Evolutionary conservation across 768 basidiomycete genomes (phyloP).

Genomic region (Suillus subluteus): DNA sequence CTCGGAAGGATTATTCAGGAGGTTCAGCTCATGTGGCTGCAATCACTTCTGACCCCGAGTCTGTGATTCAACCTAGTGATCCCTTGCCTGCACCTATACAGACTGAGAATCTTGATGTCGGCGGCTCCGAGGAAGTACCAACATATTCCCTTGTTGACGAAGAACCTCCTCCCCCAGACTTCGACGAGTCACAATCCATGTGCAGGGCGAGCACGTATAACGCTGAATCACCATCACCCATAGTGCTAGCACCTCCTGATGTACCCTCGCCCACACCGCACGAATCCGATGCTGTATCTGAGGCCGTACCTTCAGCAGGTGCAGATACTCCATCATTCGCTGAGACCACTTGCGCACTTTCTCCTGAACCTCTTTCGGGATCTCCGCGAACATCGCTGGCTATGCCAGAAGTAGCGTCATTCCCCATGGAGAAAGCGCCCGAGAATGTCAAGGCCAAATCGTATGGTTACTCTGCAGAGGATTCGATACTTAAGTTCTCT

Average conservation of each 20-base stretch:
- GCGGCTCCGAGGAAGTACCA: conserved; percentile 25
- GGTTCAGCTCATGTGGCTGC: background rate
- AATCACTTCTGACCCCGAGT: background rate
- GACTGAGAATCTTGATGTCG: conserved; percentile 1
- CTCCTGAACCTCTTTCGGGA: background rate
- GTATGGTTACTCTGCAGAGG: background rate
- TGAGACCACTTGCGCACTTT: too few species aligned
- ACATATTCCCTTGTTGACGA: conserved; percentile 29
- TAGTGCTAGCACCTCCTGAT: background rate
- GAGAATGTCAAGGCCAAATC: background rate
- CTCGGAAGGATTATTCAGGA: background rate
- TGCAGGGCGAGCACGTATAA: background rate
- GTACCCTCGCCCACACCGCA: background rate
- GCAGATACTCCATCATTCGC: background rate
- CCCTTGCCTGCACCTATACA: background rate
- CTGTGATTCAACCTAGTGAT: background rate
- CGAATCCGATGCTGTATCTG: background rate
- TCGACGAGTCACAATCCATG: conserved; percentile 20
- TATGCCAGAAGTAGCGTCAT: background rate
- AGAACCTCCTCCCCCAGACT: conserved; percentile 27
- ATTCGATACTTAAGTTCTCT: background rate
- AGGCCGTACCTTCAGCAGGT: background rate
- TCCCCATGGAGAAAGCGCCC: background rate
- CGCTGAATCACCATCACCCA: background rate
- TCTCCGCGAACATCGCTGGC: background rate